phyloP scores from a whole-genome alignment of 129 eudicot species.

The Flaveria sonorensis region DNA sequence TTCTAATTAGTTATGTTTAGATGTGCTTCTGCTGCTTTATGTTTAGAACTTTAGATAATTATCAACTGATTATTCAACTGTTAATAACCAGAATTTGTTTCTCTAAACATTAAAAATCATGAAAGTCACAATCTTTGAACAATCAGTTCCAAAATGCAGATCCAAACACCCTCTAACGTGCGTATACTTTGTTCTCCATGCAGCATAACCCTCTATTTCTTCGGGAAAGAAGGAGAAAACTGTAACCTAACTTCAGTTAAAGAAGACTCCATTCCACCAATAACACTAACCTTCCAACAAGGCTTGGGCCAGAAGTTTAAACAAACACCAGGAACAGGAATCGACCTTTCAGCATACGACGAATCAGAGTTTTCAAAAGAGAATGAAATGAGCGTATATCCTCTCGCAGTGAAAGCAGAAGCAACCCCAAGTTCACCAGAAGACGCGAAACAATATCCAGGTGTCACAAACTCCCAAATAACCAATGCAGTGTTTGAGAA shows the following conservation, averaged over 20 bases:
- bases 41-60: no score
- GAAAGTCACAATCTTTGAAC: background rate
- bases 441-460: constrained; percentile 37
- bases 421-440: constrained; percentile 45
- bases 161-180: background rate
- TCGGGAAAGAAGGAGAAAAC: constrained; percentile 91
- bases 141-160: background rate
- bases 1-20: no score
- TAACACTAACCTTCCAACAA: constrained; percentile 62
- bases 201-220: constrained; percentile 82
- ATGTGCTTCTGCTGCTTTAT: no score
- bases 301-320: constrained; percentile 85
- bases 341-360: constrained; percentile 65
- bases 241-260: constrained; percentile 61
- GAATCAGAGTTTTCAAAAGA: constrained; percentile 49
- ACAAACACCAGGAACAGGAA: constrained; percentile 84
- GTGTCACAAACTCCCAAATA: constrained; percentile 67
- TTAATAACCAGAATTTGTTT: background rate
- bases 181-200: background rate
- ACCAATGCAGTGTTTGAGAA: constrained; percentile 85
- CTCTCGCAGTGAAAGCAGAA: constrained; percentile 87
- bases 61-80: background rate
- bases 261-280: constrained; percentile 53
- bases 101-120: background rate
- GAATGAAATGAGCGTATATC: constrained; percentile 56